These are phyloP conservation scores for Colletotrichum gigasporum DNA, from an alignment of 2,329 filamentous ascomycete genomes.

Conservation along the genomic window DNA sequence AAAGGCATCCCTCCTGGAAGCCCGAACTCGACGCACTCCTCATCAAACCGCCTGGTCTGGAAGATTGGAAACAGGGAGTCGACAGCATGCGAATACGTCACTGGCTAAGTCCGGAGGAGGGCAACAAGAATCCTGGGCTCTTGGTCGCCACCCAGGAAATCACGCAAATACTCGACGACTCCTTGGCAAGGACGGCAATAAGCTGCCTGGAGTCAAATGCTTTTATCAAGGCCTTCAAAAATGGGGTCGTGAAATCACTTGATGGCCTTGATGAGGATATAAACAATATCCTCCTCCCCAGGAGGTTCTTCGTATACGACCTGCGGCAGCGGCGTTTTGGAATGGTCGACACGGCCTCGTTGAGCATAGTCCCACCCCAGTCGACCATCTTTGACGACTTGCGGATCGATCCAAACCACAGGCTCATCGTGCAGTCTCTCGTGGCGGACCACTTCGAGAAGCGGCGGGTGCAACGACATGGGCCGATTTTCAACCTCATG, in stretches of 20 bases:
- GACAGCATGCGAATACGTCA: not conserved
- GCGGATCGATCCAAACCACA: not conserved
- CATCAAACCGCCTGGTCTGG: not conserved
- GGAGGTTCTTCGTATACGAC: not conserved
- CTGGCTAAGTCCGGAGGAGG: not conserved
- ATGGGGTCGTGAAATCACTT: not conserved
- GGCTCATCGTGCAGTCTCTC: not conserved
- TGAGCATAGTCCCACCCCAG: not conserved
- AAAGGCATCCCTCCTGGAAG: conserved; percentile 40
- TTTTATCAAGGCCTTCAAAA: not conserved
- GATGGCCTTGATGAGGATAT: not conserved
- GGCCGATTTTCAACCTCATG: not conserved
- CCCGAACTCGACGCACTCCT: not conserved
- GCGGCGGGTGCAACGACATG: not conserved
- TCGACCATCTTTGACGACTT: not conserved
- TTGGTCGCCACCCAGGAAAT: not conserved
- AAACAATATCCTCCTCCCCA: not conserved
- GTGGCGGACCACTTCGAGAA: not conserved
- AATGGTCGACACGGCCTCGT: not conserved
- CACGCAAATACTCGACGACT: not conserved
- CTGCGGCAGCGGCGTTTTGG: not conserved
- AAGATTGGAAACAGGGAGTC: not conserved
- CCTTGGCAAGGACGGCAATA: not conserved
- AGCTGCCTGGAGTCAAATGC: not conserved
- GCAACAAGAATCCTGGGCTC: not conserved